phyloP scores from a whole-genome alignment of 1,284 basidiomycete species.

The Pisolithus thermaeus region DNA sequence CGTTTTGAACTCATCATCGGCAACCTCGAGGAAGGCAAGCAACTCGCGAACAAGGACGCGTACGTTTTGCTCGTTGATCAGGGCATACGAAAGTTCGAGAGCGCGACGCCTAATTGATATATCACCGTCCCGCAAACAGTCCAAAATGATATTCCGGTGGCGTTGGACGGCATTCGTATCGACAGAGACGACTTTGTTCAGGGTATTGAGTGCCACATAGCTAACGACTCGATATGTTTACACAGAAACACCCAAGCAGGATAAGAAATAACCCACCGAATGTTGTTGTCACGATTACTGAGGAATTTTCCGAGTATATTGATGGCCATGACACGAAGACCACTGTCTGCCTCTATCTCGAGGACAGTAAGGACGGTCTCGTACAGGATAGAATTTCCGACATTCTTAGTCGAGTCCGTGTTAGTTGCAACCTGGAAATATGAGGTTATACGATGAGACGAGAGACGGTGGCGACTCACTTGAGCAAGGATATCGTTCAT shows the following conservation, averaged over 20 bases:
- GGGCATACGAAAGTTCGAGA: conserved; percentile 93
- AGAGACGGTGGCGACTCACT: conserved; percentile 34
- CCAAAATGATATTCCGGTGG: conserved; percentile 96
- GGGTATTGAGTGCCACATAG: conserved; percentile 96
- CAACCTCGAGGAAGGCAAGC: conserved; percentile 94
- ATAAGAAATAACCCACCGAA: conserved; percentile 54
- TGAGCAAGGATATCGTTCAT: conserved; percentile 99
- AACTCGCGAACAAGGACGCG: conserved; percentile 90
- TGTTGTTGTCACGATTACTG: conserved; percentile 98
- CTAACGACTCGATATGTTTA: conserved; percentile 35
- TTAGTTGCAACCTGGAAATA: conserved; percentile 86
- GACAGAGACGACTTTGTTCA: conserved; percentile 98
- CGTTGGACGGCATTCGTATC: conserved; percentile 98
- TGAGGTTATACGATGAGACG: background rate
- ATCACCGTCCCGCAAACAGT: conserved; percentile 96
- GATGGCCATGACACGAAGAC: conserved; percentile 98
- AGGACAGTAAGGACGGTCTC: conserved; percentile 98
- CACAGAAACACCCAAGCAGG: background rate
- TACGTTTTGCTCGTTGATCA: conserved; percentile 96
- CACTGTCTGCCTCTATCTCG: conserved; percentile 96
- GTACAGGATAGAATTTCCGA: conserved; percentile 97
- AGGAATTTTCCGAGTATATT: conserved; percentile 99
- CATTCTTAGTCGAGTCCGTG: conserved; percentile 97
- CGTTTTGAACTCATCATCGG: conserved; percentile 98
- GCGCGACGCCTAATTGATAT: conserved; percentile 97